Evolutionary conservation across 2,329 filamentous ascomycete genomes (phyloP), one percentile per base, ranked within the genome.

Genomic region (Leptographium lundbergii): DNA sequence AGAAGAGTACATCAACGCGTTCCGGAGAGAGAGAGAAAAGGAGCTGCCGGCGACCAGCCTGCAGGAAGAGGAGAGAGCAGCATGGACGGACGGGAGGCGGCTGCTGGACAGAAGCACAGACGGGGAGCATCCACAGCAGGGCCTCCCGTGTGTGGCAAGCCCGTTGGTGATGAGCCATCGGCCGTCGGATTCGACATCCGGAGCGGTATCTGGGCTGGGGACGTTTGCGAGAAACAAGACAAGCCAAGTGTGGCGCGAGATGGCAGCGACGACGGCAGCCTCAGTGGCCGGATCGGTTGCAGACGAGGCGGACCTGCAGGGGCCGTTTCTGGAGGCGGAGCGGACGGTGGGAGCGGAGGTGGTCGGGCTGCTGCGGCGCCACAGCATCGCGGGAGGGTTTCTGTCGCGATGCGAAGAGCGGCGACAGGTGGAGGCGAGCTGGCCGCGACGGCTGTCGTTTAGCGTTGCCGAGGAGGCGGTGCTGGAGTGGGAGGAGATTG

Each of bases 391-490:
- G 5, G 67, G 22, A 14, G 56, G n/a, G 3, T n/a, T 0, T 27
- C 14, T 39, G 22, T 27, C 6, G 2, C 27, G 2, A 24, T 36
- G 4, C 17, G 27, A 29, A 32, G 54, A 19, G 59, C 45, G 56
- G 14, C 60, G 22, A 6, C 57, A 6, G 6, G 24, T 17, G 24
- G 58, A 58, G 6, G 51, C 58, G 9, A 71, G 81, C 60, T 89
- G 85, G 81, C 82, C 87, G 1, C 82, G 87, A 1, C 81, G 87
- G 51, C 77, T 91, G 63, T 91, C 87, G 4, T 91, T 91, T 69
- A 84, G 85, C 60, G 79, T 86, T 52, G 88, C 86, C 1, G 87
- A 89, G 71, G 86, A 90, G 61, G 87, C 84, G n/a, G 73, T 91
- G 9, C 72, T 91, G 1, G 75, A 73, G 19, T 91, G 87, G 87